Evolutionary conservation across 305 asterid species (phyloP).

Genomic region (Striga hermonthica): DNA sequence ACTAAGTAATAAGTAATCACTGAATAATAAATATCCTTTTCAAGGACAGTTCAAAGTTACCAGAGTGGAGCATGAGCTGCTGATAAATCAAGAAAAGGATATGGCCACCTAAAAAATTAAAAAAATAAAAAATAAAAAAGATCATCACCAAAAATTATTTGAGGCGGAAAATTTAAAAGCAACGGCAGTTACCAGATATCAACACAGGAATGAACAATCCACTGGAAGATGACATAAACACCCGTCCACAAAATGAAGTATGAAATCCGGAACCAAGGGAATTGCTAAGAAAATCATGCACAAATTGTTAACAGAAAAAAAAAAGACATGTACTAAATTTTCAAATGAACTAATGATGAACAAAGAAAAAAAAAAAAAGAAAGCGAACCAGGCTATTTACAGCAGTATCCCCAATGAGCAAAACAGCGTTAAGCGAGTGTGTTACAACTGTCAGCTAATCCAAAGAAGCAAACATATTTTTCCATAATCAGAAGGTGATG

Average conservation of each 20-base stretch:
- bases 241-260: slow-evolving; percentile 76
- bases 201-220: slow-evolving; percentile 71
- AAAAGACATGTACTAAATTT: slow-evolving; percentile 4
- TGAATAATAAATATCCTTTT: too few species aligned
- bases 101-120: slow-evolving; percentile 82
- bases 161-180: slow-evolving; percentile 9
- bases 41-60: slow-evolving; percentile 38
- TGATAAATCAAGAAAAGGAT: slow-evolving; percentile 87
- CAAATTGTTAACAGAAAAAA: slow-evolving; percentile 24
- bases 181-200: slow-evolving; percentile 52
- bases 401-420: slow-evolving; percentile 82
- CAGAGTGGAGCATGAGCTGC: slow-evolving; percentile 54
- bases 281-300: slow-evolving; percentile 51
- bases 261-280: slow-evolving; percentile 77
- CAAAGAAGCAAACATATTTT: slow-evolving; percentile 34
- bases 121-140: slow-evolving; percentile 6
- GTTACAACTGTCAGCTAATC: slow-evolving; percentile 72
- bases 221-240: slow-evolving; percentile 75
- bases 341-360: slow-evolving; percentile 13
- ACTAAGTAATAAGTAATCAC: too few species aligned
- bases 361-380: slow-evolving; percentile 5
- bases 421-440: slow-evolving; percentile 67
- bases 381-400: slow-evolving; percentile 75
- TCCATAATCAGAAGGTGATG: slow-evolving; percentile 20
- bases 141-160: too few species aligned